Evolutionary conservation across 1,284 basidiomycete species (phyloP).

Genomic region (Marasmius oreades): DNA sequence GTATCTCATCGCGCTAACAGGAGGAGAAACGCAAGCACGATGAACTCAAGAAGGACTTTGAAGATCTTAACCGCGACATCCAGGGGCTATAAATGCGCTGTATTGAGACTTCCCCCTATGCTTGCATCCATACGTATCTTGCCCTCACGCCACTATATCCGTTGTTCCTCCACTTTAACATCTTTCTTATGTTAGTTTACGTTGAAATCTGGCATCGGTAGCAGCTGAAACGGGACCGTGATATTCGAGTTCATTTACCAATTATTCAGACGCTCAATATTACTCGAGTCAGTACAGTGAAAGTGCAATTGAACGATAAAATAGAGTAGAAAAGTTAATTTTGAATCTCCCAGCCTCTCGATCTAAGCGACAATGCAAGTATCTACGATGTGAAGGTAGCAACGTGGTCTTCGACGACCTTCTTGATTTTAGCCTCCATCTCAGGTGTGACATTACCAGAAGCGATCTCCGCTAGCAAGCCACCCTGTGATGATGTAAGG

Average conservation of each 20-base stretch:
- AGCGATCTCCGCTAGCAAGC: slow-evolving; percentile 80
- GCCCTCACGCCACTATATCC: background rate
- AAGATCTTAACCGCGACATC: slow-evolving; percentile 84
- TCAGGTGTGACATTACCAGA: slow-evolving; percentile 84
- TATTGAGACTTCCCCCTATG: slow-evolving; percentile 3
- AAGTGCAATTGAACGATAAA: background rate
- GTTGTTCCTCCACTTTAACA: background rate
- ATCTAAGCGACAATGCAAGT: background rate
- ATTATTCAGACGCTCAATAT: too few relatives aligned
- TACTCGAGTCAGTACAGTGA: background rate
- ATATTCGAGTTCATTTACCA: background rate
- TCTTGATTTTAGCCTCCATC: slow-evolving; percentile 92
- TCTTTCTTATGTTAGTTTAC: slow-evolving; percentile 3
- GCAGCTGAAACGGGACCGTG: background rate
- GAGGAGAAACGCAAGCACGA: slow-evolving; percentile 75
- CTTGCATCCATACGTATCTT: background rate
- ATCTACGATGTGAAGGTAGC: slow-evolving; percentile 72
- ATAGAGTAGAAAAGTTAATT: background rate
- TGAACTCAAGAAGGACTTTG: slow-evolving; percentile 80
- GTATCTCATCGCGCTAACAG: slow-evolving; percentile 34
- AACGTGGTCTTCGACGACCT: slow-evolving; percentile 85
- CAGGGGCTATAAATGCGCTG: slow-evolving; percentile 60
- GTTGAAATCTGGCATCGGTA: background rate
- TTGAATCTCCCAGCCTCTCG: background rate
- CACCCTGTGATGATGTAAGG: slow-evolving; percentile 63